Base-by-base conservation (phyloP, 2,329 filamentous ascomycete genomes). In the Ophidiomyces ophidiicola region DNA sequence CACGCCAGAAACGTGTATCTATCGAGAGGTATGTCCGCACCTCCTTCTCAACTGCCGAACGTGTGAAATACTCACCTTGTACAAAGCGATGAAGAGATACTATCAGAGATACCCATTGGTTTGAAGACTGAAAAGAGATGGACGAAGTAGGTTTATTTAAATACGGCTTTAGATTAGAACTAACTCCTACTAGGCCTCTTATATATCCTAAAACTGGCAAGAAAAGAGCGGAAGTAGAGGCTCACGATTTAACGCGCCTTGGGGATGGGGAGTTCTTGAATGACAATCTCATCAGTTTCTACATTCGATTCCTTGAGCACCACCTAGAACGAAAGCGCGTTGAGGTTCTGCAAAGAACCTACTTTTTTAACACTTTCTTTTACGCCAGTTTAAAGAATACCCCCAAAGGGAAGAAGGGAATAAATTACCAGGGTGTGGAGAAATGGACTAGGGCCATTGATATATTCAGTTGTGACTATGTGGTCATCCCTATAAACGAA, bases 311-410 rank as follows among this genome's bases (percentile, higher is more conserved):
- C 49, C 64, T 88, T 4, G 77, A 87, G 53, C 63, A 71, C 42
- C 61, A 71, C 29, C 58, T 81, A 24, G 70, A 76, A 46, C 59
- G 64, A 26, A 63, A 69, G 7, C 66, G 69, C 1, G 69, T 74
- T 0, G 65, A 74, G 32, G 50, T 78, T 3, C 63, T 76, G 0
- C 66, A 74, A 43, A 75, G 76, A 36, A 76, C 93, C 3, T 84
- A 92, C 56, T 82, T 94, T 49, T 88, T 93, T 66, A 96, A 87
- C 56, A 90, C 84, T 0, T 94, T 85, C 60, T 94, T 96, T 60
- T 96, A 82, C 54, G 76, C 80, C 14, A 80, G 78, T 33, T 69
- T 96, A 31, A 83, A 73, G 12, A 78, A 75, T 21, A 61, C 60
- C 5, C 58, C 61, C 11, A 69, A 68, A 42, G 67, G 74, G 24